Evolutionary conservation across 1,284 basidiomycete species (phyloP).

Genomic region (Mrakiaceae sp.): DNA sequence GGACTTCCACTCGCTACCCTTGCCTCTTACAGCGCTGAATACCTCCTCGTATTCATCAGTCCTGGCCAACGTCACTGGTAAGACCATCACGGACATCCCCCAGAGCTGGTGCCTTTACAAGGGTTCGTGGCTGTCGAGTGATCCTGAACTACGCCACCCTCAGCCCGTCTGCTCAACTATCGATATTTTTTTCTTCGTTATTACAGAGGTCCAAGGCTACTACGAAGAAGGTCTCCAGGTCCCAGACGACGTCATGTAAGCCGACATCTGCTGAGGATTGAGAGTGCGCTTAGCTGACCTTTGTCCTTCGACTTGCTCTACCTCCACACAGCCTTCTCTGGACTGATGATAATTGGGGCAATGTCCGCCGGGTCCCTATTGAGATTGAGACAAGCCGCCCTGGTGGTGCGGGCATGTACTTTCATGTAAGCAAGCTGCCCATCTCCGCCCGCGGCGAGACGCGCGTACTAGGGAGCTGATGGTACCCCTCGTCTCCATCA

Average conservation of each 20-base stretch:
- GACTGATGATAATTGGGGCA: constrained; percentile 33
- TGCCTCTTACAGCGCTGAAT: too few relatives aligned
- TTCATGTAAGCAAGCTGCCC: constrained; percentile 28
- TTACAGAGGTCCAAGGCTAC: constrained; percentile 50
- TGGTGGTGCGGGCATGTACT: constrained; percentile 58
- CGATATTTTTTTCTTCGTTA: too few relatives aligned
- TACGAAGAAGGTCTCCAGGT: constrained; percentile 45
- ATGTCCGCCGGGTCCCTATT: constrained; percentile 34
- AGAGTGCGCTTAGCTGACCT: not conserved
- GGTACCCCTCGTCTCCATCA: too few relatives aligned
- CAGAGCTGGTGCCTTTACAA: constrained; percentile 48
- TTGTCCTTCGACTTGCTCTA: not conserved
- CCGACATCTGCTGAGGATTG: not conserved
- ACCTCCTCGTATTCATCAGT: constrained; percentile 32
- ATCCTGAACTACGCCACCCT: too few relatives aligned
- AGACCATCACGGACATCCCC: constrained; percentile 40
- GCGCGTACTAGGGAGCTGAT: too few relatives aligned
- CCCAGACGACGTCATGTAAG: constrained; percentile 37
- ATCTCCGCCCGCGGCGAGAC: too few relatives aligned
- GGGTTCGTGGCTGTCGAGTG: too few relatives aligned
- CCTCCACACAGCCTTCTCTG: not conserved
- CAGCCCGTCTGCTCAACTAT: too few relatives aligned
- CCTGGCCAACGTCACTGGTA: constrained; percentile 46
- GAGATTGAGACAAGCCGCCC: constrained; percentile 44
- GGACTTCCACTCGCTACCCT: too few relatives aligned